Conservation (phyloP, 2,329 filamentous ascomycete species). For the Aspergillus viridinutans region DNA sequence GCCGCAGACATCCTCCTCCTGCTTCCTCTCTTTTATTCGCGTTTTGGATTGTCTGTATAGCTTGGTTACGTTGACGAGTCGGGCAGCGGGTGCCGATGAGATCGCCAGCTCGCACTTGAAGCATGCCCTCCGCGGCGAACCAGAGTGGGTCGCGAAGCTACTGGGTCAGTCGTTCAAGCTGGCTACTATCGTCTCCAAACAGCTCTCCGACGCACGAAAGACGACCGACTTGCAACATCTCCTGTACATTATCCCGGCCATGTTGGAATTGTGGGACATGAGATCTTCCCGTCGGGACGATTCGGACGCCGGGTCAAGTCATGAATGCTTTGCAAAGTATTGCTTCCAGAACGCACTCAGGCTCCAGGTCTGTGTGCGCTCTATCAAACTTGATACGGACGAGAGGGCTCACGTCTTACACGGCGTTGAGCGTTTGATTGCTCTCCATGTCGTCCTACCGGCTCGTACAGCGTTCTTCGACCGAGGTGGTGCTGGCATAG, state of each 20-base stretch:
- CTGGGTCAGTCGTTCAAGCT: conserved; percentile 34
- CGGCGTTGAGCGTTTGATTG: conserved; percentile 35
- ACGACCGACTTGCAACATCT: conserved; percentile 33
- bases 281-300: conserved; percentile 33
- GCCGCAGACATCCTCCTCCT: conserved; percentile 27
- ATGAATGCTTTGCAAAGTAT: conserved; percentile 31
- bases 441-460: conserved; percentile 40
- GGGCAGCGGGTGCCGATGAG: conserved; percentile 23
- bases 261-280: conserved; percentile 36
- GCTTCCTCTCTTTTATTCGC: conserved; percentile 31
- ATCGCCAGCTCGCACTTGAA: conserved; percentile 38
- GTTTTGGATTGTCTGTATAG: conserved; percentile 33
- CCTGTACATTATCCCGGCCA: conserved; percentile 30
- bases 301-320: conserved; percentile 30
- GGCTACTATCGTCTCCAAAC: conserved; percentile 26
- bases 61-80: conserved; percentile 25
- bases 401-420: conserved; percentile 29
- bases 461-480: conserved; percentile 36
- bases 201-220: conserved; percentile 25
- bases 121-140: conserved; percentile 35
- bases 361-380: conserved; percentile 27
- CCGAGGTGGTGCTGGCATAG: conserved; percentile 29
- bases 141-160: conserved; percentile 30
- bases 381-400: conserved; percentile 26
- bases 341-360: conserved; percentile 34